Conservation (phyloP, 805 yeast genomes). For the Candida caryicola region DNA sequence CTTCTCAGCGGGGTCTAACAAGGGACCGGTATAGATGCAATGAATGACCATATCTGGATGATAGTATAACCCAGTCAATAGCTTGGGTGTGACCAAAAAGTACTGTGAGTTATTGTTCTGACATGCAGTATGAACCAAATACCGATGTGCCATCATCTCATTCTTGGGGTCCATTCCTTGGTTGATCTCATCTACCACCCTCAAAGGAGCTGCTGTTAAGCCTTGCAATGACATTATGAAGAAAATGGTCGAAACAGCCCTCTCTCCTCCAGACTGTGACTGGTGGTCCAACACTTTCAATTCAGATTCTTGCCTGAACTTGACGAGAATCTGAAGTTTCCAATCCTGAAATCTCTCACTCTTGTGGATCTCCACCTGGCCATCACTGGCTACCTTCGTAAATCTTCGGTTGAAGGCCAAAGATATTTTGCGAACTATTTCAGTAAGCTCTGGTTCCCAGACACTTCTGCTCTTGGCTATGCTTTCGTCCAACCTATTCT, state of each 20-base stretch:
- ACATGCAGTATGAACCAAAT: constrained; percentile 84
- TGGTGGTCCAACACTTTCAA: constrained; percentile 74
- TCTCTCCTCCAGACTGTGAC: constrained; percentile 96
- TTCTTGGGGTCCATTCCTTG: constrained; percentile 98
- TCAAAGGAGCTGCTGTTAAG: constrained; percentile 80
- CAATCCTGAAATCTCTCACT: constrained; percentile 64
- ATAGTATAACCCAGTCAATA: constrained; percentile 73
- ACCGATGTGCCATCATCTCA: constrained; percentile 80
- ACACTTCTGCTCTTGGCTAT: constrained; percentile 36
- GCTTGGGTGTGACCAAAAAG: constrained; percentile 89
- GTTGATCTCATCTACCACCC: constrained; percentile 96
- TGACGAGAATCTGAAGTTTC: constrained; percentile 80
- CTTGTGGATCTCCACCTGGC: constrained; percentile 65
- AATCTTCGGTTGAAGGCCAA: constrained; percentile 64
- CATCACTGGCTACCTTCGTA: constrained; percentile 77
- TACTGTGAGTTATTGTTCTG: constrained; percentile 63
- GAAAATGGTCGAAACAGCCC: constrained; percentile 91
- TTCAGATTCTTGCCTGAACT: constrained; percentile 77
- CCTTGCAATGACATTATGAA: constrained; percentile 90
- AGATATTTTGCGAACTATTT: constrained; percentile 56
- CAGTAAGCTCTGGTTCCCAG: constrained; percentile 65
- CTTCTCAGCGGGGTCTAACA: constrained; percentile 20
- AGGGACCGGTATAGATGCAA: constrained; percentile 58
- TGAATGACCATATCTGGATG: constrained; percentile 79
- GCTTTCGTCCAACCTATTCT: constrained; percentile 26